Evolutionary conservation across 1,284 basidiomycete genomes (phyloP).

Genomic region (Pascua sp.): DNA sequence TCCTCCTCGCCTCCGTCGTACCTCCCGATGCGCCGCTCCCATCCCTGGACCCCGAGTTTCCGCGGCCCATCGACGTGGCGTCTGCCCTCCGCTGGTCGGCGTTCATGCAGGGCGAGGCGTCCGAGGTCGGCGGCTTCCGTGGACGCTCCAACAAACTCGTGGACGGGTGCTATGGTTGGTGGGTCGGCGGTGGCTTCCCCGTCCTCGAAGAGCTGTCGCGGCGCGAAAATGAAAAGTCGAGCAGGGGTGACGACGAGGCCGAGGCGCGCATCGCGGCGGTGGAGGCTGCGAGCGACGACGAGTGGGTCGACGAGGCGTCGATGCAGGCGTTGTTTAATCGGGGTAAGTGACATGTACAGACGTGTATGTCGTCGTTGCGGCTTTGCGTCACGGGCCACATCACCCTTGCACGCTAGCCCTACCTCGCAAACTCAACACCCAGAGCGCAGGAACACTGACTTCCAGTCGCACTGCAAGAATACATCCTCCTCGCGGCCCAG

Average conservation of each 20-base stretch:
- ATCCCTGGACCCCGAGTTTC: slow-evolving; percentile 28
- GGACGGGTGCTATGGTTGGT: slow-evolving; percentile 99
- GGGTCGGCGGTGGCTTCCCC: slow-evolving; percentile 87
- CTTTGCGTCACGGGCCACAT: too few relatives aligned
- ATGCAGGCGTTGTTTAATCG: slow-evolving; percentile 43
- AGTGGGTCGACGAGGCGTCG: slow-evolving; percentile 21
- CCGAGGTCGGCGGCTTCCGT: slow-evolving; percentile 86
- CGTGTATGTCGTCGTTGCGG: too few relatives aligned
- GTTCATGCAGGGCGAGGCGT: slow-evolving; percentile 77
- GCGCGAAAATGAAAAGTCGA: slow-evolving; percentile 34
- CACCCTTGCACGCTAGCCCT: too few relatives aligned
- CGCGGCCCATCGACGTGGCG: slow-evolving; percentile 58
- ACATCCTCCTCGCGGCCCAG: slow-evolving; percentile 81
- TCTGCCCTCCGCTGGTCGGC: slow-evolving; percentile 76
- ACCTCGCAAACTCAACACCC: too few relatives aligned
- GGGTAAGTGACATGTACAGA: slow-evolving; percentile 29
- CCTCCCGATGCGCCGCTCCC: slow-evolving; percentile 9
- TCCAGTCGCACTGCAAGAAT: slow-evolving; percentile 73
- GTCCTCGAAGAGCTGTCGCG: slow-evolving; percentile 65
- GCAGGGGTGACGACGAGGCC: slow-evolving; percentile 15
- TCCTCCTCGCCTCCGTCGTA: slow-evolving; percentile 56
- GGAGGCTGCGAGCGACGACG: slow-evolving; percentile 29
- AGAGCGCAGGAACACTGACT: too few relatives aligned
- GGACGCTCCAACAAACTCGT: slow-evolving; percentile 97
- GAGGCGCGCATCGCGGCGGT: slow-evolving; percentile 5